These are phyloP conservation scores for Macrotyloma uniflorum DNA, from an alignment of 306 rosid species.

Conservation along the genomic window DNA sequence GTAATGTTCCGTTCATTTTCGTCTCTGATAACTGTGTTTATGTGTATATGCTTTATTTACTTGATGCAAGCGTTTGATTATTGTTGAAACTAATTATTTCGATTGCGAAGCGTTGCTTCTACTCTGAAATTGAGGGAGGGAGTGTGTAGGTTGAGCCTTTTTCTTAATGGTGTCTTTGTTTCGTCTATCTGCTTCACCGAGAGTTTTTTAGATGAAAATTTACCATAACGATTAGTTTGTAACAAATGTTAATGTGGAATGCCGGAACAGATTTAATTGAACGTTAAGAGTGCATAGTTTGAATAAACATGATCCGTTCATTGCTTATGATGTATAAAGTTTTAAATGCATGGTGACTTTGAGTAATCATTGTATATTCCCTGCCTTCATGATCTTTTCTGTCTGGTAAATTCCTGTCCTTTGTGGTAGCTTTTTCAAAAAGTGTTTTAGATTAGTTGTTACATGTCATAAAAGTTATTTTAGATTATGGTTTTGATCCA, in stretches of 20 bases:
- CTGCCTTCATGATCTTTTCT: neutral
- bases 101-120: neutral
- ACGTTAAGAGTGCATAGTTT: neutral
- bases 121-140: neutral
- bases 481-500: conserved; percentile 11
- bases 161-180: neutral
- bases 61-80: neutral
- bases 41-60: neutral
- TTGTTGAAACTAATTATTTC: neutral
- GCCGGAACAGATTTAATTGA: neutral
- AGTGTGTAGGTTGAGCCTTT: neutral
- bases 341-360: neutral
- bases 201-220: neutral
- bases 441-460: neutral
- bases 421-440: neutral
- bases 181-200: neutral
- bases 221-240: neutral
- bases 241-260: neutral
- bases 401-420: conserved; percentile 1
- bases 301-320: neutral
- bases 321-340: neutral
- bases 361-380: neutral
- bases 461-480: neutral
- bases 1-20: conserved; percentile 47
- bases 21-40: neutral